Evolutionary conservation across 768 basidiomycete genomes (phyloP).

Genomic region (Trametes cinnabarina): DNA sequence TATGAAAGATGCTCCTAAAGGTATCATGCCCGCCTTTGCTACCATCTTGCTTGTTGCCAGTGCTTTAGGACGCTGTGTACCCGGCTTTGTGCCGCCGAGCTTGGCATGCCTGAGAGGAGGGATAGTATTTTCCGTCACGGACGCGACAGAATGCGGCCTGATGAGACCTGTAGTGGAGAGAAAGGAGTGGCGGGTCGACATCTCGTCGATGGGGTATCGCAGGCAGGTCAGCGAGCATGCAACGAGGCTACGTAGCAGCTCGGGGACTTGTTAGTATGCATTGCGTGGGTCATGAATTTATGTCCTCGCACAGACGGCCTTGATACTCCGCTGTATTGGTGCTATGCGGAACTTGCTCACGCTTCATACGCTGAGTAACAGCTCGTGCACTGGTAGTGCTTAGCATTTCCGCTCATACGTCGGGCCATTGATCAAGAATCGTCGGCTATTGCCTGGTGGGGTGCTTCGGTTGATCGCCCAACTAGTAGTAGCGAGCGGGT

Average conservation of each 20-base stretch:
- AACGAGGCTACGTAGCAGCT: slow-evolving; percentile 17
- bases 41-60: not conserved
- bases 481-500: too few relatives aligned
- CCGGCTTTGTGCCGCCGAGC: slow-evolving; percentile 22
- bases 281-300: not conserved
- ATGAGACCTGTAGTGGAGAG: slow-evolving; percentile 39
- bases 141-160: slow-evolving; percentile 16
- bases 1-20: slow-evolving; percentile 27
- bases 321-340: too few relatives aligned
- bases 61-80: not conserved
- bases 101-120: slow-evolving; percentile 14
- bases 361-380: not conserved
- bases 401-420: too few relatives aligned
- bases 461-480: too few relatives aligned
- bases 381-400: too few relatives aligned
- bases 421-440: too few relatives aligned
- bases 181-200: slow-evolving; percentile 39
- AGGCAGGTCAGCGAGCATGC: slow-evolving; percentile 27
- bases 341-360: not conserved
- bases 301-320: not conserved
- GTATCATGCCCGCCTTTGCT: slow-evolving; percentile 25
- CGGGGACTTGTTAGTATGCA: slow-evolving; percentile 12
- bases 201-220: slow-evolving; percentile 25
- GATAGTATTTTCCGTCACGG: slow-evolving; percentile 5
- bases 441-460: too few relatives aligned